phyloP scores from a whole-genome alignment of 1,284 basidiomycete species.

The Rhodofomes roseus region DNA sequence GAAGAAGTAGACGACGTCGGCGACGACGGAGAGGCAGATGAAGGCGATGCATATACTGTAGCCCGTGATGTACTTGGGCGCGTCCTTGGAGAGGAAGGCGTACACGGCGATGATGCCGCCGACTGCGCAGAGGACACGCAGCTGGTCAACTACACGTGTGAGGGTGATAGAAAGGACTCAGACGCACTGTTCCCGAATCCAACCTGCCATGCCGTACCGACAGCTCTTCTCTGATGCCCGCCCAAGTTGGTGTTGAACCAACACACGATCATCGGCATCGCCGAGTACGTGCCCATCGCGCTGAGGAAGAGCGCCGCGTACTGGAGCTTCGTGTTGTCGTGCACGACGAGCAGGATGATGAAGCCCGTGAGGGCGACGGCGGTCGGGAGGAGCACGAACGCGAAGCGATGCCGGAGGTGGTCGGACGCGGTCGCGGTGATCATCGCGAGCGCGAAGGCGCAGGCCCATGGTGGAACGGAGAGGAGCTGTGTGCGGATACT shows the following conservation, averaged over 20 bases:
- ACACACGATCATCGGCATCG: slow-evolving; percentile 29
- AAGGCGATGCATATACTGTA: slow-evolving; percentile 29
- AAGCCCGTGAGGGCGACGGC: slow-evolving; percentile 25
- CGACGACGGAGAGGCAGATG: slow-evolving; percentile 23
- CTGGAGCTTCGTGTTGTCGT: slow-evolving; percentile 24
- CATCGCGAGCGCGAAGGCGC: slow-evolving; percentile 31
- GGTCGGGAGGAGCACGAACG: slow-evolving; percentile 23
- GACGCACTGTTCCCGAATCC: slow-evolving; percentile 27
- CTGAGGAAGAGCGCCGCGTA: slow-evolving; percentile 31
- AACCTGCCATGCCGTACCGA: slow-evolving; percentile 28
- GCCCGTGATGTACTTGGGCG: slow-evolving; percentile 26
- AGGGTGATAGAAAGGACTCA: background rate
- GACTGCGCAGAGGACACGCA: slow-evolving; percentile 9
- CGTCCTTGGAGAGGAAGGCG: slow-evolving; percentile 28
- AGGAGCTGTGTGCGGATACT: slow-evolving; percentile 45
- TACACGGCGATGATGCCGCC: slow-evolving; percentile 30
- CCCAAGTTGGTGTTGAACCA: slow-evolving; percentile 33
- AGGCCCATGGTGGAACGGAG: slow-evolving; percentile 46
- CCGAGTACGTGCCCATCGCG: slow-evolving; percentile 28
- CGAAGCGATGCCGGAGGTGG: slow-evolving; percentile 23
- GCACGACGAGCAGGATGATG: slow-evolving; percentile 26
- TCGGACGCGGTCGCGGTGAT: slow-evolving; percentile 24
- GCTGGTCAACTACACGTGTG: background rate
- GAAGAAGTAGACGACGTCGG: slow-evolving; percentile 22
- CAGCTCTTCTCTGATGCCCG: slow-evolving; percentile 25